Evolutionary conservation across 768 basidiomycete species (phyloP).

Genomic region (Phylloporus sp.): DNA sequence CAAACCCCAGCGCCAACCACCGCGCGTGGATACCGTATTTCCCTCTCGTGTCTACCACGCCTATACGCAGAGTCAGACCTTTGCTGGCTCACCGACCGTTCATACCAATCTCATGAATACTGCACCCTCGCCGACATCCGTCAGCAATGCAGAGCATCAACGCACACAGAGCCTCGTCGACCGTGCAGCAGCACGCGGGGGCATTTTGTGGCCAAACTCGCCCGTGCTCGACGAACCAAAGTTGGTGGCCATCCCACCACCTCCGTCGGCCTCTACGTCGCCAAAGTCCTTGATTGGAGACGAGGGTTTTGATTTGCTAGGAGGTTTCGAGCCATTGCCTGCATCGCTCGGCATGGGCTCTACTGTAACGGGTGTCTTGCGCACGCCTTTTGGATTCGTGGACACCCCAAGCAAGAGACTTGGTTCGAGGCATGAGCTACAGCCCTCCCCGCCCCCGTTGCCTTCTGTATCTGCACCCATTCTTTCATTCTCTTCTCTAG

Average conservation of each 20-base stretch:
- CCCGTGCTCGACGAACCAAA: slow-evolving; percentile 18
- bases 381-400: slow-evolving; percentile 2
- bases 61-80: slow-evolving; percentile 18
- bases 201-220: slow-evolving; percentile 36
- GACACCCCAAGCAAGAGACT: slow-evolving; percentile 1
- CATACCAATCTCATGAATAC: slow-evolving; percentile 13
- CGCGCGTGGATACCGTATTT: slow-evolving; percentile 10
- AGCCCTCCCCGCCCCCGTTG: slow-evolving; percentile 17
- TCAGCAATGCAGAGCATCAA: slow-evolving; percentile 45
- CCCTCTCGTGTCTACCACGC: slow-evolving; percentile 14
- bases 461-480: slow-evolving; percentile 15
- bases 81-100: slow-evolving; percentile 9
- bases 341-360: background rate
- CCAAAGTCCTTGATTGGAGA: background rate
- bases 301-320: slow-evolving; percentile 17
- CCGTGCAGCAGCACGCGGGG: slow-evolving; percentile 45
- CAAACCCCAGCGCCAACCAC: slow-evolving; percentile 22
- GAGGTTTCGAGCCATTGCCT: background rate
- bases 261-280: slow-evolving; percentile 13
- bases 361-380: background rate
- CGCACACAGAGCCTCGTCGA: slow-evolving; percentile 57
- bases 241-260: slow-evolving; percentile 25
- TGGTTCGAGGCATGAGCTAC: slow-evolving; percentile 5
- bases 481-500: slow-evolving; percentile 14
- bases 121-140: slow-evolving; percentile 8